Evolutionary conservation across 352 stramenopile genomes (phyloP).

Genomic region (Thalassiosira hispida): DNA sequence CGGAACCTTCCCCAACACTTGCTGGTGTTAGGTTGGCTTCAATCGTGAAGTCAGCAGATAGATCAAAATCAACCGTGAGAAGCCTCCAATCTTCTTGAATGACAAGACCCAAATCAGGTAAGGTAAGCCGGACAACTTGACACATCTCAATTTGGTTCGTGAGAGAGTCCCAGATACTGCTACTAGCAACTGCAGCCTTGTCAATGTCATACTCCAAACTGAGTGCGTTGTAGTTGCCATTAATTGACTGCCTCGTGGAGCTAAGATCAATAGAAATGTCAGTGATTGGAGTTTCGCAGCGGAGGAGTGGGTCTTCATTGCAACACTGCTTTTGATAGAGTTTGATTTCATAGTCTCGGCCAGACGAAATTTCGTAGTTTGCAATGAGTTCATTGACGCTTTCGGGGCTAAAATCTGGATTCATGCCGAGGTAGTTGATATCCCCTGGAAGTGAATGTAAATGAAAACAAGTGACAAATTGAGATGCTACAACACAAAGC

Average conservation of each 20-base stretch:
- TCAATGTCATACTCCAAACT: not conserved
- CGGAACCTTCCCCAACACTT: not conserved
- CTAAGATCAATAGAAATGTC: not conserved
- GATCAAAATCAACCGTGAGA: not conserved
- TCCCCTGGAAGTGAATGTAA: not conserved
- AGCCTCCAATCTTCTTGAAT: not conserved
- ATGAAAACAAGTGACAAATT: not conserved
- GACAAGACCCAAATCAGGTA: not conserved
- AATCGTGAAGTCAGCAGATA: not conserved
- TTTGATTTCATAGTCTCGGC: not conserved
- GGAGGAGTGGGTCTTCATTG: too few species aligned
- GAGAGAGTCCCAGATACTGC: not conserved
- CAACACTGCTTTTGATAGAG: not conserved
- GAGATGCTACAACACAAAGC: not conserved
- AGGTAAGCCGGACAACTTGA: not conserved
- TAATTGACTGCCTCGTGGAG: not conserved
- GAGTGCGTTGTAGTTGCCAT: not conserved
- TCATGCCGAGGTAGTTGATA: not conserved
- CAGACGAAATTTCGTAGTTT: not conserved
- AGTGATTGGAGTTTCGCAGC: not conserved
- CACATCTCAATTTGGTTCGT: not conserved
- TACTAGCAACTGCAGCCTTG: not conserved
- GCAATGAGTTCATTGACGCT: not conserved
- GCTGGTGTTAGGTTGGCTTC: not conserved
- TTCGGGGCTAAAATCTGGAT: not conserved